Conservation (phyloP, 306 rosid species). For the Malus orientalis region DNA sequence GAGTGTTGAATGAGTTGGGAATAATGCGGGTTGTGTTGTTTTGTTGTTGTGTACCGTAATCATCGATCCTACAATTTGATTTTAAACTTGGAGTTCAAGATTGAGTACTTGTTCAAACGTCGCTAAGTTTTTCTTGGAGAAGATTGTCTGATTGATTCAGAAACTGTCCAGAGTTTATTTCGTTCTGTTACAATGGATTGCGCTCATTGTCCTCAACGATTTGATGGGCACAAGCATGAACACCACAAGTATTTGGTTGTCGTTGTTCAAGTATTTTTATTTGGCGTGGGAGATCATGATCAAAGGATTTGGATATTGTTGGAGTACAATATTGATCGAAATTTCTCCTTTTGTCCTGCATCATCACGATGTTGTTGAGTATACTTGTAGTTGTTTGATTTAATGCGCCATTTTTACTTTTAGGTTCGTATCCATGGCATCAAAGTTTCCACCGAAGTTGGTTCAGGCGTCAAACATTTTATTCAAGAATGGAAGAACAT, state of each 20-base stretch:
- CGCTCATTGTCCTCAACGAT: background rate
- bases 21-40: background rate
- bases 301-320: background rate
- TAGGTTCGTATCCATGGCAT: slow-evolving; percentile 32
- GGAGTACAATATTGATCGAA: background rate
- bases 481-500: slow-evolving; percentile 22
- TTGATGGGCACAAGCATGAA: background rate
- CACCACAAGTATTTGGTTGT: background rate
- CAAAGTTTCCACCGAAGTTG: slow-evolving; percentile 39
- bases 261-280: background rate
- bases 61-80: background rate
- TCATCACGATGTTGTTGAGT: background rate
- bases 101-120: background rate
- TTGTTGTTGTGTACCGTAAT: background rate
- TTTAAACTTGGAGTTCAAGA: background rate
- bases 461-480: slow-evolving; percentile 24
- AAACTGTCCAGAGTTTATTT: background rate
- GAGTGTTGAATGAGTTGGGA: background rate
- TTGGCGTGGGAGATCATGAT: background rate
- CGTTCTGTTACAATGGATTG: background rate
- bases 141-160: background rate
- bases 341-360: background rate
- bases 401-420: background rate
- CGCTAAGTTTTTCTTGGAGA: background rate
- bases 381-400: background rate